Conservation (phyloP, 2,329 filamentous ascomycete species). For the Colletotrichum camelliae region DNA sequence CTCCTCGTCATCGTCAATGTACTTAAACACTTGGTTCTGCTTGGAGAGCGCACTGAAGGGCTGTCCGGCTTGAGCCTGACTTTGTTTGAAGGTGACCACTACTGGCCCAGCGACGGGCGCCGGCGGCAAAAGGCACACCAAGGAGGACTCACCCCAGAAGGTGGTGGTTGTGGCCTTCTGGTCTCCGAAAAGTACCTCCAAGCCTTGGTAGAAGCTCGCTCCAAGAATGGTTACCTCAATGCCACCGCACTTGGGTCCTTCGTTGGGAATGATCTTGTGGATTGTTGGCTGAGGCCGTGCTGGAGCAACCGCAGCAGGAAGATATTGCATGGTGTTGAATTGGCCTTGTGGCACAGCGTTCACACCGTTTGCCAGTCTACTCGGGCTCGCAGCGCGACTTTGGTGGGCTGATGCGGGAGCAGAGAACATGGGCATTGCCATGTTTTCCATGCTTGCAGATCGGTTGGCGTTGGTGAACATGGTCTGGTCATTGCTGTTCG, state of each 20-base stretch:
- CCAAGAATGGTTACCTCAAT: conserved; percentile 88
- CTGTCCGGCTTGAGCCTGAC: conserved; percentile 45
- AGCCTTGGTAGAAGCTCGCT: conserved; percentile 75
- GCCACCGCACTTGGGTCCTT: conserved; percentile 82
- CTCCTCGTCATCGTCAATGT: conserved; percentile 74
- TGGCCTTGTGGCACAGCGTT: conserved; percentile 46
- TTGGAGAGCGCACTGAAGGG: conserved; percentile 36
- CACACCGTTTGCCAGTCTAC: conserved; percentile 52
- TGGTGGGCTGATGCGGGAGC: conserved; percentile 75
- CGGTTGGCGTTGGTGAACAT: conserved; percentile 62
- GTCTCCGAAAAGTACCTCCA: conserved; percentile 85
- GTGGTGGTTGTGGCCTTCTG: conserved; percentile 72
- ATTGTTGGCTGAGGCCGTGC: conserved; percentile 64
- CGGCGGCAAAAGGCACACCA: conserved; percentile 80
- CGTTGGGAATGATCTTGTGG: conserved; percentile 81
- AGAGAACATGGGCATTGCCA: conserved; percentile 71
- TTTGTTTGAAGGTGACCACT: conserved; percentile 70
- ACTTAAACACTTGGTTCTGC: conserved; percentile 68
- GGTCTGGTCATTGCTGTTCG: conserved; percentile 66
- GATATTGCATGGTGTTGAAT: conserved; percentile 54
- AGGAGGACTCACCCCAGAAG: conserved; percentile 80
- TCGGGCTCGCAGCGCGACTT: conserved; percentile 81
- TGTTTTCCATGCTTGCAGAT: conserved; percentile 68
- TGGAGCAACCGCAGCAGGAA: conserved; percentile 54
- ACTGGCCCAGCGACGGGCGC: conserved; percentile 71